Conservation (phyloP, 306 rosid species). For the Prunus mongolica region DNA sequence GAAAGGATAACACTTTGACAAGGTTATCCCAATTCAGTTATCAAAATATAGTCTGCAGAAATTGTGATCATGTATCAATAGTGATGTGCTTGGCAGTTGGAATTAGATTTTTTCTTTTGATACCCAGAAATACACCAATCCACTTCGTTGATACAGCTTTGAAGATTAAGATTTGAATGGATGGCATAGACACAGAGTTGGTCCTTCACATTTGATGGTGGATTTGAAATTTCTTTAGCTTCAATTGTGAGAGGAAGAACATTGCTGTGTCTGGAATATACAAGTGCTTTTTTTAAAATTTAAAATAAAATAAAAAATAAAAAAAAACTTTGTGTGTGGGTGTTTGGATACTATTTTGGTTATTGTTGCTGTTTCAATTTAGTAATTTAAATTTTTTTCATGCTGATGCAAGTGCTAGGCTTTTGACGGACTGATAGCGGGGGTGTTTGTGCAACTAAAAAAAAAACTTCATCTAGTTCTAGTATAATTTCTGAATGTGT, state of each 20-base stretch:
- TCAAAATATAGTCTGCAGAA: background rate
- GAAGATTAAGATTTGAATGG: background rate
- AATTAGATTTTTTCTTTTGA: too few species aligned
- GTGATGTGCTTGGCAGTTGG: too few species aligned
- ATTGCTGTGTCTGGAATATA: background rate
- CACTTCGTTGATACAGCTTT: too few species aligned
- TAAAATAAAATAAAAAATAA: too few species aligned
- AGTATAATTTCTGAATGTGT: too few species aligned
- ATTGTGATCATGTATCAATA: too few species aligned
- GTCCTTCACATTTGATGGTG: background rate
- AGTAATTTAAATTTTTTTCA: too few species aligned
- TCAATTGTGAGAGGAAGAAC: background rate
- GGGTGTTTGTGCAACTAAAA: background rate
- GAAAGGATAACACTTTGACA: background rate
- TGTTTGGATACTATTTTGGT: background rate
- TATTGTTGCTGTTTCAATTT: background rate
- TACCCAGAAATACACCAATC: too few species aligned
- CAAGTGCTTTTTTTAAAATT: background rate
- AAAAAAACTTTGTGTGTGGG: background rate
- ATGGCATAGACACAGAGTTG: background rate
- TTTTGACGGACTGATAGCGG: background rate
- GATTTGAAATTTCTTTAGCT: background rate
- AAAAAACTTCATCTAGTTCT: background rate
- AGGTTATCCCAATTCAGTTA: background rate
- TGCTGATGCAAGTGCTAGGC: background rate